Conservation (phyloP, 2,329 filamentous ascomycete species). For the Colletotrichum phormii region DNA sequence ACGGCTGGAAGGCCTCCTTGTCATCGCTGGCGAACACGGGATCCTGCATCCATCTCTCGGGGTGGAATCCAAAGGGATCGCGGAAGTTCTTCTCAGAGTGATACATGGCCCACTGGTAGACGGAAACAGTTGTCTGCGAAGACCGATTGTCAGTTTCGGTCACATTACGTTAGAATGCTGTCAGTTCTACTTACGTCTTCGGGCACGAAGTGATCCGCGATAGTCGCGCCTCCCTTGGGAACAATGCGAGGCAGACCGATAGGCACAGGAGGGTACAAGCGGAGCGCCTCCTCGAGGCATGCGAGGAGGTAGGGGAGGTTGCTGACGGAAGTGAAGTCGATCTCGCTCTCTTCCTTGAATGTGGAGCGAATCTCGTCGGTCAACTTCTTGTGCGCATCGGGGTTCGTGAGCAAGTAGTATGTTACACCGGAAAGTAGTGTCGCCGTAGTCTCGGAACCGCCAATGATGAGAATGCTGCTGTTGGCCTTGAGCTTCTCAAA, state of each 20-base stretch:
- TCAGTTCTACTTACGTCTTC: constrained; percentile 41
- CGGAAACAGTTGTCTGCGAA: constrained; percentile 51
- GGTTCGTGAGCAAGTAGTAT: constrained; percentile 46
- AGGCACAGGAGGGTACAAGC: constrained; percentile 50
- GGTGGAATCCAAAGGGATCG: constrained; percentile 48
- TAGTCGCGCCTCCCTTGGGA: constrained; percentile 46
- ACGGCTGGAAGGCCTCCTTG: constrained; percentile 57
- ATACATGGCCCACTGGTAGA: constrained; percentile 48
- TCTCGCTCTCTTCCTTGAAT: constrained; percentile 50
- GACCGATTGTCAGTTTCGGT: background rate
- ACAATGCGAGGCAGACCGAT: constrained; percentile 43
- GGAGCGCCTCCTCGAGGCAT: constrained; percentile 54
- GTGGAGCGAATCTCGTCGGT: constrained; percentile 51
- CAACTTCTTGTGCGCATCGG: constrained; percentile 44
- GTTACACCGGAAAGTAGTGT: constrained; percentile 43
- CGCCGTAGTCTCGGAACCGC: constrained; percentile 50
- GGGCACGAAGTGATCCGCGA: constrained; percentile 47
- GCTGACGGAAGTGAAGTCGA: constrained; percentile 46
- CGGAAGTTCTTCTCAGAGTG: constrained; percentile 47
- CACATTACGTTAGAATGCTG: fast-evolving
- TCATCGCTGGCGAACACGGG: constrained; percentile 40
- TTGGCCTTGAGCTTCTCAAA: constrained; percentile 36
- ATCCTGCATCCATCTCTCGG: constrained; percentile 46
- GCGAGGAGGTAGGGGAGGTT: constrained; percentile 53
- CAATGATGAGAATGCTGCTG: constrained; percentile 42